Evolutionary conservation across 768 basidiomycete species (phyloP).

Genomic region (Tricholoma sp.): DNA sequence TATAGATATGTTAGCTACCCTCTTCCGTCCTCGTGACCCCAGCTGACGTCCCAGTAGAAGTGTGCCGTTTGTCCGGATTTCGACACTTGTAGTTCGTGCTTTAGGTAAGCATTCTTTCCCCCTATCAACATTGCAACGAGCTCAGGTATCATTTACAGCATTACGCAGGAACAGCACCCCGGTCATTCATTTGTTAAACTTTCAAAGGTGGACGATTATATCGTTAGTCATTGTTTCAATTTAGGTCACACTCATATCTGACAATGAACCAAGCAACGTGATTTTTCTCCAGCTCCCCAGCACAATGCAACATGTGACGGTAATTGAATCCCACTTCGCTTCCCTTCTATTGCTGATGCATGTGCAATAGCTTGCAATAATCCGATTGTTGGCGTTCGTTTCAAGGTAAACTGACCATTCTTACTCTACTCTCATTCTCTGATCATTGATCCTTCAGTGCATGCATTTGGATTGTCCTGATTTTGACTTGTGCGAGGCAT

Average conservation of each 20-base stretch:
- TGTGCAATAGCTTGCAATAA: constrained; percentile 37
- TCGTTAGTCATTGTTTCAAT: constrained; percentile 37
- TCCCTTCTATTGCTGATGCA: background rate
- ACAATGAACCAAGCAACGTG: constrained; percentile 19
- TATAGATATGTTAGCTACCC: constrained; percentile 58
- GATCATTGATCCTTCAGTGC: constrained; percentile 56
- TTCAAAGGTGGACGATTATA: constrained; percentile 44
- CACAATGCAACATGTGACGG: constrained; percentile 64
- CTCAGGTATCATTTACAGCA: constrained; percentile 30
- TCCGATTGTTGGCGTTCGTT: constrained; percentile 58
- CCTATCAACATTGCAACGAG: background rate
- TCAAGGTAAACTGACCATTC: constrained; percentile 47
- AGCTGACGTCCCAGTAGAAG: constrained; percentile 44
- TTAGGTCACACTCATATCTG: background rate
- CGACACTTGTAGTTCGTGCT: constrained; percentile 70
- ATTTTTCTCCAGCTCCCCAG: constrained; percentile 8
- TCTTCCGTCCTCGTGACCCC: background rate
- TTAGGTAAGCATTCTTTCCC: constrained; percentile 35
- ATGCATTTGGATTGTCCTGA: constrained; percentile 74
- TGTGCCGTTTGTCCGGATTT: constrained; percentile 80
- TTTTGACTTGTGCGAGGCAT: constrained; percentile 74
- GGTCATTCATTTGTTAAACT: constrained; percentile 68
- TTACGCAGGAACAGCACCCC: constrained; percentile 72
- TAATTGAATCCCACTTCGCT: constrained; percentile 13
- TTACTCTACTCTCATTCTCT: background rate